Base-by-base conservation (phyloP, 192 early-diverging fungal species). In the Coemansia sp. region DNA sequence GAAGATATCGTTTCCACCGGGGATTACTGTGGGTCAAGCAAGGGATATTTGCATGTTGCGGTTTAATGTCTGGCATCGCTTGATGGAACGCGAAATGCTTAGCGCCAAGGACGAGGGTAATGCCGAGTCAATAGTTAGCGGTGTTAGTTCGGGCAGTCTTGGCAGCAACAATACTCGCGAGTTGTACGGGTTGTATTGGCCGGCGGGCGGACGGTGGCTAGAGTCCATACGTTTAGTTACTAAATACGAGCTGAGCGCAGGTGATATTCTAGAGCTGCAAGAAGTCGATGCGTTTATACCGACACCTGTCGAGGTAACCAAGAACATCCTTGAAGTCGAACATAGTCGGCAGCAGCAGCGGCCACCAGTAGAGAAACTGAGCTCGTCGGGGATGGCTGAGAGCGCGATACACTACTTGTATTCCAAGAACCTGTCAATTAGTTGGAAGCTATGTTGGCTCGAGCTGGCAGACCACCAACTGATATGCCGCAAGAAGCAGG, bases 41-140 rank as follows among this genome's bases (percentile, higher is more conserved):
- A 68, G 78, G 0, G 85, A 86, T 20, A 67, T 86, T 11, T 86
- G 80, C 64, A 79, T 86, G 77, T 66, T 86, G 55, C 57, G 78
- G 70, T 86, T 79, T 62, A 82, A 73, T 36, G 73, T 83, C 9
- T 86, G 85, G 85, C 74, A 70, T 39, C 71, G 68, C 0, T 40
- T 82, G 24, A 71, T 82, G 72, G 66, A 68, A 24, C 64, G 64
- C 49, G 71, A 73, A 7, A 67, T 67, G 43, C 27, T 15, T 34
- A 18, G 65, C 65, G 47, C 5, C 62, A 62, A 22, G 43, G 38
- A 7, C 33, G 33, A 62, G 46, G 38, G 43, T 13, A 64, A 33
- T 10, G 33, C 62, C 27, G 61, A 29, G 69, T 70, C 78, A 18
- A 40, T 65, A 16, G 46, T 62, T 5, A 53, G 31, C 36, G 61